These are phyloP conservation scores for Sporodiniella umbellata DNA, from an alignment of 371 early-diverging fungal species.

Conservation along the genomic window DNA sequence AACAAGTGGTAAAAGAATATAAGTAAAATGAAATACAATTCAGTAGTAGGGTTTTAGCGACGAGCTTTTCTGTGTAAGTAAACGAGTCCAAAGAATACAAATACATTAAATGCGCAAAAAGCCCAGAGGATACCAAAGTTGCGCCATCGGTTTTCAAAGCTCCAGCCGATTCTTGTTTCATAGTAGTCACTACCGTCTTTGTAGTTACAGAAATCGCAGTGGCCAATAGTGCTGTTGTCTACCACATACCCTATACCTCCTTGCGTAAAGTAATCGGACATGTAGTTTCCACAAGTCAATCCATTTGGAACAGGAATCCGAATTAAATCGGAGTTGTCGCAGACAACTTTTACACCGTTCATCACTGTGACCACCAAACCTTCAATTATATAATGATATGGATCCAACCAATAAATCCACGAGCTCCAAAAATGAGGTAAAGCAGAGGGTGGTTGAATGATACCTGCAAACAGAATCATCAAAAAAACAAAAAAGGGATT, in stretches of 20 bases:
- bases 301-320: constrained; percentile 55
- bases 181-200: constrained; percentile 58
- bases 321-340: constrained; percentile 47
- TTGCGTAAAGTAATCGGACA: constrained; percentile 45
- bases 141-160: constrained; percentile 66
- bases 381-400: constrained; percentile 75
- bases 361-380: constrained; percentile 72
- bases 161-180: constrained; percentile 51
- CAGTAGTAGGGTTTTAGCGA: too few relatives aligned
- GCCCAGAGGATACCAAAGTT: constrained; percentile 67
- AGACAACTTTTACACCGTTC: constrained; percentile 48
- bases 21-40: too few relatives aligned
- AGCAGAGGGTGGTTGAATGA: constrained; percentile 57
- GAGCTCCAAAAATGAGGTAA: constrained; percentile 76
- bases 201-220: constrained; percentile 70
- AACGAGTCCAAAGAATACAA: constrained; percentile 47
- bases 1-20: too few relatives aligned
- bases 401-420: constrained; percentile 82
- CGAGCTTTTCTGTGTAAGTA: constrained; percentile 41
- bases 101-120: constrained; percentile 55
- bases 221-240: constrained; percentile 40
- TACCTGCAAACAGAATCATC: constrained; percentile 71
- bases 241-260: constrained; percentile 59
- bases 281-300: constrained; percentile 62
- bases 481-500: constrained; percentile 72